phyloP scores from a whole-genome alignment of 2,329 filamentous ascomycete species.

The Bipolaris gigantea region DNA sequence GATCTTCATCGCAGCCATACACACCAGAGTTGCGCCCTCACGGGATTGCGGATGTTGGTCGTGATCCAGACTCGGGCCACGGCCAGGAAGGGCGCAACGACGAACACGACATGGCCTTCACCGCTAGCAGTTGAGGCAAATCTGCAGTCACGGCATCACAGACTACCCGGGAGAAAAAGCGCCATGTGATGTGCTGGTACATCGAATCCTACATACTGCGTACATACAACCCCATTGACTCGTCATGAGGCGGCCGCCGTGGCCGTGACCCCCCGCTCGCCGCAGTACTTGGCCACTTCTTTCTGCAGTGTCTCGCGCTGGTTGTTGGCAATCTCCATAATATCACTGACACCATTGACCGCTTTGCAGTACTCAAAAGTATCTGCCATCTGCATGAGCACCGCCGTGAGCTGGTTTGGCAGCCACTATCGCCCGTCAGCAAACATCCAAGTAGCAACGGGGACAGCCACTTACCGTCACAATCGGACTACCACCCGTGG shows the following conservation, averaged over 20 bases:
- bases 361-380: slow-evolving; percentile 56
- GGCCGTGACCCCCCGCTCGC: slow-evolving; percentile 56
- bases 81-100: slow-evolving; percentile 26
- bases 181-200: not conserved
- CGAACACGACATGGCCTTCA: slow-evolving; percentile 13
- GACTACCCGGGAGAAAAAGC: not conserved
- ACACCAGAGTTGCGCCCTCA: slow-evolving; percentile 10
- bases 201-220: not conserved
- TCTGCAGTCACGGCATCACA: not conserved
- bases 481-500: slow-evolving; percentile 79
- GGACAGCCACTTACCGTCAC: slow-evolving; percentile 58
- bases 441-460: not conserved
- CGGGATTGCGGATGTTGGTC: not conserved
- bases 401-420: slow-evolving; percentile 76
- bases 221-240: not conserved
- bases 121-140: not conserved
- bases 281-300: slow-evolving; percentile 76
- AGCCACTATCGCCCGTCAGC: slow-evolving; percentile 59
- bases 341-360: slow-evolving; percentile 55
- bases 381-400: slow-evolving; percentile 69
- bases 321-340: slow-evolving; percentile 67
- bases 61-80: not conserved
- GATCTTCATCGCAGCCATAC: slow-evolving; percentile 1
- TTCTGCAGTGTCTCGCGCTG: slow-evolving; percentile 69
- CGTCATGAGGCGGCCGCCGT: slow-evolving; percentile 36